Conservation (phyloP, 331 rosid species). For the Saraca asoca region DNA sequence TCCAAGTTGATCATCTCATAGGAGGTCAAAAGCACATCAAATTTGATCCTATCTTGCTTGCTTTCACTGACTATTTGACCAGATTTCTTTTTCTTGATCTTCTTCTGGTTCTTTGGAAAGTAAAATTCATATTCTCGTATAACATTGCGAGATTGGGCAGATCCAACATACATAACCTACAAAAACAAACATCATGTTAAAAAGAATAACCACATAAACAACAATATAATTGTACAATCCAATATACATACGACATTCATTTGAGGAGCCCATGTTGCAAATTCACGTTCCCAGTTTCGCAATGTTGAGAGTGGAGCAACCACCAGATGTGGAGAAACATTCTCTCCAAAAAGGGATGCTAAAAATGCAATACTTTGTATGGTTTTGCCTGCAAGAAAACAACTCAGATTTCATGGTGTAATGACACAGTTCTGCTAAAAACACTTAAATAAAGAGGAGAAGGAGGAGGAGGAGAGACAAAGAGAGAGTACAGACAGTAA, state of each 20-base stretch:
- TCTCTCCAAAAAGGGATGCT: conserved; percentile 85
- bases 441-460: conserved; percentile 22
- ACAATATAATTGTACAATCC: conserved; percentile 30
- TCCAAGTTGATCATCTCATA: conserved; percentile 98
- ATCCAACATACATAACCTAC: conserved; percentile 96
- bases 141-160: conserved; percentile 83
- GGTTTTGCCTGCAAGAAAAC: conserved; percentile 75
- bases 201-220: conserved; percentile 33
- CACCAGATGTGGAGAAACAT: conserved; percentile 81
- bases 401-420: conserved; percentile 35
- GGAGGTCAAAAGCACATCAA: conserved; percentile 94
- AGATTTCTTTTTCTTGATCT: conserved; percentile 86
- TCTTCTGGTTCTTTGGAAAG: conserved; percentile 83
- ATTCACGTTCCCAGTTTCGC: conserved; percentile 99
- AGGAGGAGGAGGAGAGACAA: conserved; percentile 7
- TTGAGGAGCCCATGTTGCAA: conserved; percentile 99
- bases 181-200: conserved; percentile 45
- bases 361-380: conserved; percentile 98
- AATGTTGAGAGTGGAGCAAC: conserved; percentile 98
- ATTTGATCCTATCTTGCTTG: conserved; percentile 96
- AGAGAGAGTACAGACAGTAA: conserved; percentile 21
- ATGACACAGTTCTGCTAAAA: conserved; percentile 20
- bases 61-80: conserved; percentile 69
- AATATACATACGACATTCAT: conserved; percentile 85
- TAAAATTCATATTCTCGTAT: conserved; percentile 92